These are phyloP conservation scores for Penicillium desertorum DNA, from an alignment of 495 filamentous ascomycete species.

Conservation along the genomic window DNA sequence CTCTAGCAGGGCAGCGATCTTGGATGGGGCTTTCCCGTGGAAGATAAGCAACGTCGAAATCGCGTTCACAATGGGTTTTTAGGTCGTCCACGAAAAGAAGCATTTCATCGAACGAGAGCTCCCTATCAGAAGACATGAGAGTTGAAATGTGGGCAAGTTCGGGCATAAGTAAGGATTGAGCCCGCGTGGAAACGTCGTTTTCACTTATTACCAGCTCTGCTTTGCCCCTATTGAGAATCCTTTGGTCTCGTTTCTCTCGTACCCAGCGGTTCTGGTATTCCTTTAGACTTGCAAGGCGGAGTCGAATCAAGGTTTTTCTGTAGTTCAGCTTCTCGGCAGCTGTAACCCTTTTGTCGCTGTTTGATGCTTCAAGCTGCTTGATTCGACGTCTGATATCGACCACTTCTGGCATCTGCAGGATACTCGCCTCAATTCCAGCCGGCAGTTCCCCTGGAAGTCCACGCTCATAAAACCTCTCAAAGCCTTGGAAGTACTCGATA, in stretches of 20 bases:
- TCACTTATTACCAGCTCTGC: conserved; percentile 15
- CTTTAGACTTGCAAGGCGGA: conserved; percentile 16
- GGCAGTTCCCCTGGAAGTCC: conserved; percentile 19
- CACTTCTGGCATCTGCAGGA: conserved; percentile 19
- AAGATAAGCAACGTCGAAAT: conserved; percentile 27
- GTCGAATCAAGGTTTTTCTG: conserved; percentile 15
- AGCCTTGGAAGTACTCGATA: conserved; percentile 27
- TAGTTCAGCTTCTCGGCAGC: conserved; percentile 20
- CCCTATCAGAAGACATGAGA: conserved; percentile 20
- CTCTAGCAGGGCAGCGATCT: conserved; percentile 18
- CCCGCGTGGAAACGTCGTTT: conserved; percentile 16
- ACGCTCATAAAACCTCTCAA: conserved; percentile 20
- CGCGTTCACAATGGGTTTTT: conserved; percentile 18
- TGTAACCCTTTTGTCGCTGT: conserved; percentile 8
- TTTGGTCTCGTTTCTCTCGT: conserved; percentile 21
- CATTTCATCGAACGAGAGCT: conserved; percentile 24
- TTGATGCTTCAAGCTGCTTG: conserved; percentile 9
- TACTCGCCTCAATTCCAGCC: conserved; percentile 18
- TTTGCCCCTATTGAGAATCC: conserved; percentile 20
- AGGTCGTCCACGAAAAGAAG: conserved; percentile 25
- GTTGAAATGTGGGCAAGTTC: conserved; percentile 19
- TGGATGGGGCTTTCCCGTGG: conserved; percentile 20
- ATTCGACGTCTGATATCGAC: conserved; percentile 15
- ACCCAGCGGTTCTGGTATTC: conserved; percentile 21
- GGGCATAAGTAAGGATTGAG: conserved; percentile 24